These are phyloP conservation scores for Auxenochlorella protothecoides DNA, from an alignment of 139 green algal genomes.

Conservation along the genomic window DNA sequence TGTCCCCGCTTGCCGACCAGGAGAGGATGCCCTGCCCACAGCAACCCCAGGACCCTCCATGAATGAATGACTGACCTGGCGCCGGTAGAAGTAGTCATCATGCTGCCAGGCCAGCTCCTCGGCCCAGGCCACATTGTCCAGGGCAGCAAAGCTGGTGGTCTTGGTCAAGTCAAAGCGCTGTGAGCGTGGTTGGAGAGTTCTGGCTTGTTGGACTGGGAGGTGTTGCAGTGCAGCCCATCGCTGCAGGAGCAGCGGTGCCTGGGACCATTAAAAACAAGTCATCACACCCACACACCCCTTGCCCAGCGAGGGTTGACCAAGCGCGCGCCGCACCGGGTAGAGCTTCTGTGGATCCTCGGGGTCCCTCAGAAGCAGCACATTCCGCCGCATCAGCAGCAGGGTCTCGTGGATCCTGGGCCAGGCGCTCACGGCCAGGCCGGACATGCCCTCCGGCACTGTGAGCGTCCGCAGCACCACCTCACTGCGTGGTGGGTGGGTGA, in stretches of 20 bases:
- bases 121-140: constrained; percentile 46
- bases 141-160: constrained; percentile 60
- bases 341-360: constrained; percentile 46
- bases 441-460: too few species aligned
- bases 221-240: neutral
- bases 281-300: too few species aligned
- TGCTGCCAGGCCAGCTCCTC: constrained; percentile 59
- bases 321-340: constrained; percentile 37
- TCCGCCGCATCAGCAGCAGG: constrained; percentile 70
- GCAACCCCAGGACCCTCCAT: too few species aligned
- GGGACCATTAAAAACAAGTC: neutral
- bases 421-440: too few species aligned
- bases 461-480: constrained; percentile 29
- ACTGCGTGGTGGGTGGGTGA: neutral
- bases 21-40: too few species aligned
- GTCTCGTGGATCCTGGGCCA: too few species aligned
- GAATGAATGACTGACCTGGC: constrained; percentile 9
- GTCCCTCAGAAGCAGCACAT: constrained; percentile 77
- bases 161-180: constrained; percentile 58
- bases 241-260: neutral
- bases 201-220: neutral
- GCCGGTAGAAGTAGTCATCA: constrained; percentile 79
- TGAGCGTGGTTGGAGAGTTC: neutral
- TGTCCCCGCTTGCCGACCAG: too few species aligned
- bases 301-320: too few species aligned